A percentile compares a stretch with the other conserved stretches of the same genome.
Conservation (phyloP, 345 rosid species). For the Crucihimalaya himalaica region DNA sequence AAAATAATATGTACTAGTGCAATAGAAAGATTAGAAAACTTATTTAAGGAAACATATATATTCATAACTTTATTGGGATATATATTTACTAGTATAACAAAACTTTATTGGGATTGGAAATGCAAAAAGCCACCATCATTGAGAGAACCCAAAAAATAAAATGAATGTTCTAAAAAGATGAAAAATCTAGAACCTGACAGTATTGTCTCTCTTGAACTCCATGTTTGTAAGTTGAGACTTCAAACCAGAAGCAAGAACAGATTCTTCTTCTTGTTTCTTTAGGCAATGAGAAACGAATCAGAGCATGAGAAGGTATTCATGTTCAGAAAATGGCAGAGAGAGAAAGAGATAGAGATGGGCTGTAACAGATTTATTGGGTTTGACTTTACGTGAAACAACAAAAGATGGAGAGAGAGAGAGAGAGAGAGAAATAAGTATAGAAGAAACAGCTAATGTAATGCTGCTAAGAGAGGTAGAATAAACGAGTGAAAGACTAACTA, state of each 20-base stretch:
- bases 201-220: constrained; percentile 56
- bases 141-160: constrained; percentile 14
- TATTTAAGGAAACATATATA: no score
- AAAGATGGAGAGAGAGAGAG: constrained; percentile 7
- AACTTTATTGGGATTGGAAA: constrained; percentile 36
- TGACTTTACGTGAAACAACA: constrained; percentile 36
- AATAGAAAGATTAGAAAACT: not conserved
- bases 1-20: not conserved
- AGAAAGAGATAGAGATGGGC: constrained; percentile 17
- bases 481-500: constrained; percentile 31
- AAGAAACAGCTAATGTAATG: constrained; percentile 28
- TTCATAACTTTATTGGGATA: not conserved
- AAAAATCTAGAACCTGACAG: constrained; percentile 52
- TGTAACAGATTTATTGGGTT: constrained; percentile 39
- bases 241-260: constrained; percentile 16
- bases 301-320: constrained; percentile 21
- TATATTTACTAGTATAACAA: not conserved
- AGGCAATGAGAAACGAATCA: constrained; percentile 28
- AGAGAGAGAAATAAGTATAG: not conserved
- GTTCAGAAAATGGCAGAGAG: constrained; percentile 32
- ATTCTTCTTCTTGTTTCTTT: constrained; percentile 6
- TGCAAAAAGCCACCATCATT: constrained; percentile 9
- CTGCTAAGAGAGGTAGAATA: constrained; percentile 21
- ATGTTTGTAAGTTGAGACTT: constrained; percentile 18
- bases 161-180: not conserved